Evolutionary conservation across 1,284 basidiomycete species (phyloP).

Genomic region (Grifola frondosa): DNA sequence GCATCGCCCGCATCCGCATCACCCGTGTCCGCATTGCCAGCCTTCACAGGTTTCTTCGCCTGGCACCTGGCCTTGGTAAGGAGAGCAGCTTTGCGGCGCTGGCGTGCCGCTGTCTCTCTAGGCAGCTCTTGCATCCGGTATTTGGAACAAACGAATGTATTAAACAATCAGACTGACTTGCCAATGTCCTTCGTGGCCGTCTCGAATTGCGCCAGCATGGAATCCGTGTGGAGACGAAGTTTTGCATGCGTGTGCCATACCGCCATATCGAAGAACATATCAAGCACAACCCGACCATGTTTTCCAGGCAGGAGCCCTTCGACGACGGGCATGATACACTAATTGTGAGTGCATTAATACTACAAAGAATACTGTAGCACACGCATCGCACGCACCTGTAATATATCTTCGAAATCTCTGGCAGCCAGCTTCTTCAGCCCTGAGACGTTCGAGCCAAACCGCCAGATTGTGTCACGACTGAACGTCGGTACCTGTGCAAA

Average conservation of each 20-base stretch:
- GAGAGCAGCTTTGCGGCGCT: conserved; percentile 8
- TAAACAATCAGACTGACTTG: conserved; percentile 19
- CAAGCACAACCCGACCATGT: conserved; percentile 20
- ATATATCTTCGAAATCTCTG: conserved; percentile 31
- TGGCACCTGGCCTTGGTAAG: no score
- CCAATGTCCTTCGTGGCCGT: conserved; percentile 19
- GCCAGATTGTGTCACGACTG: conserved; percentile 24
- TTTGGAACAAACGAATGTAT: conserved; percentile 11
- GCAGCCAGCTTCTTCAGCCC: conserved; percentile 29
- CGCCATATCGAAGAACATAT: conserved; percentile 28
- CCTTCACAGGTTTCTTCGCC: no score
- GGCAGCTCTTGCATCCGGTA: conserved; percentile 28
- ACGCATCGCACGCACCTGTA: conserved; percentile 21
- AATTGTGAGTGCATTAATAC: no score
- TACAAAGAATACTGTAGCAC: no score
- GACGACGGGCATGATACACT: conserved; percentile 32
- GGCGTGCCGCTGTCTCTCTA: conserved; percentile 22
- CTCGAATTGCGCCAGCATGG: conserved; percentile 21
- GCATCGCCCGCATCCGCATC: no score
- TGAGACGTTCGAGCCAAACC: conserved; percentile 24
- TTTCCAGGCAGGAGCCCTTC: conserved; percentile 25
- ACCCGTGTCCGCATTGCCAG: no score
- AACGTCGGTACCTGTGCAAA: conserved; percentile 27
- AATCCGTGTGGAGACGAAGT: conserved; percentile 30
- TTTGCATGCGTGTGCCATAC: conserved; percentile 35